Evolutionary conservation across 1,284 basidiomycete genomes (phyloP).

Genomic region (Cryptococcus sp.): DNA sequence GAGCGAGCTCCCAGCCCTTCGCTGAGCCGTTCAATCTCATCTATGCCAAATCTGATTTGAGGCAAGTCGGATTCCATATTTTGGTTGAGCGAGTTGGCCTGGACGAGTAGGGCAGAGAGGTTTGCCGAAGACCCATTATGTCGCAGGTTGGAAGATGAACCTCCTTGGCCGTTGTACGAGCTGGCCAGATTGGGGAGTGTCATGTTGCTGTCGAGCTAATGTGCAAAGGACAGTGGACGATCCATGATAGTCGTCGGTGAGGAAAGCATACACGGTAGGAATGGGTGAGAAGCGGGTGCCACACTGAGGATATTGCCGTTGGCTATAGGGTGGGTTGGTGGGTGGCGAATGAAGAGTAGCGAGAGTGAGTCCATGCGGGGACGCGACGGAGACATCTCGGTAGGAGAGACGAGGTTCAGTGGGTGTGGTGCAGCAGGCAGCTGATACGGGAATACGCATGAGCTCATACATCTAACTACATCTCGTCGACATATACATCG

Average conservation of each 20-base stretch:
- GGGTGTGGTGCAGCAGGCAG: background rate
- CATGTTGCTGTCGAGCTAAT: too few species aligned
- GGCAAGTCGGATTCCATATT: conserved; percentile 38
- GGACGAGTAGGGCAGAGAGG: conserved; percentile 33
- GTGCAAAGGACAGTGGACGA: too few species aligned
- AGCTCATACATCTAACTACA: background rate
- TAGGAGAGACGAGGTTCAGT: background rate
- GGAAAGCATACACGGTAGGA: background rate
- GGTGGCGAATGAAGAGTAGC: background rate
- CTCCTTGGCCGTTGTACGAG: background rate
- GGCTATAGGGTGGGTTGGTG: background rate
- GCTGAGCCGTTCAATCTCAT: conserved; percentile 44
- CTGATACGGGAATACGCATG: background rate
- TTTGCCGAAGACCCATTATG: background rate
- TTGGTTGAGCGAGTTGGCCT: conserved; percentile 38
- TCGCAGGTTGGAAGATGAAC: conserved; percentile 11
- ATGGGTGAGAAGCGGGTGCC: background rate
- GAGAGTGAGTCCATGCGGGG: background rate
- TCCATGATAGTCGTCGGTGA: too few species aligned
- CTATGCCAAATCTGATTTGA: conserved; percentile 41
- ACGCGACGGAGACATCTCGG: background rate
- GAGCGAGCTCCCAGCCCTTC: conserved; percentile 32
- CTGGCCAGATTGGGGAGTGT: background rate
- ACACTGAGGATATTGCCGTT: background rate
- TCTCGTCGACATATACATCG: background rate